Evolutionary conservation across 768 basidiomycete species (phyloP).

Genomic region (Xanthoconium purpureum): DNA sequence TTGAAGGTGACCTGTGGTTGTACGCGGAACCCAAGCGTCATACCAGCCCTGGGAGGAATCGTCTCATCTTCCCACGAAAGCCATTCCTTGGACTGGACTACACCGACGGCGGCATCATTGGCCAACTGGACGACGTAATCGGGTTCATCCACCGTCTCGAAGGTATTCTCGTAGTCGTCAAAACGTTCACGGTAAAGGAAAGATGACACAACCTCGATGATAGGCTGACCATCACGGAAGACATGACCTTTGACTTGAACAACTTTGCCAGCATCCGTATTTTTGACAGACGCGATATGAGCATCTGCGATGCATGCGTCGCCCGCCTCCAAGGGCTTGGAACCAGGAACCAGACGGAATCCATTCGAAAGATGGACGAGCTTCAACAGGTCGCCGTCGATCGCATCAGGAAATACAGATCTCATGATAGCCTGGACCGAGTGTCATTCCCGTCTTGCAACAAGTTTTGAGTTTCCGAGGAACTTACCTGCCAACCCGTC

Average conservation of each 20-base stretch:
- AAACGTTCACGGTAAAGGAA: constrained; percentile 98
- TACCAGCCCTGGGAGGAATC: constrained; percentile 73
- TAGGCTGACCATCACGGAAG: constrained; percentile 68
- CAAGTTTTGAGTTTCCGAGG: neutral
- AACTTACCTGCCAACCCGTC: constrained; percentile 93
- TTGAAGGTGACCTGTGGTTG: constrained; percentile 87
- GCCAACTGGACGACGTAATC: constrained; percentile 79
- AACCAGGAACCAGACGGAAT: constrained; percentile 83
- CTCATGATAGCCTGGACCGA: constrained; percentile 90
- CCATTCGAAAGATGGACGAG: constrained; percentile 97
- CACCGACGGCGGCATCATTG: constrained; percentile 80
- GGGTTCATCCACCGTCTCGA: constrained; percentile 86
- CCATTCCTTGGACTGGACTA: constrained; percentile 96
- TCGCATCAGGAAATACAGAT: constrained; percentile 87
- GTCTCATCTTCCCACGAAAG: constrained; percentile 90
- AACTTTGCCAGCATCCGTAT: constrained; percentile 87
- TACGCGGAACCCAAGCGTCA: constrained; percentile 84
- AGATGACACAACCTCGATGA: constrained; percentile 91
- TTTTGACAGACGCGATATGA: constrained; percentile 83
- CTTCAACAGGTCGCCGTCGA: constrained; percentile 93
- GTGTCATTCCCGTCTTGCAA: constrained; percentile 3
- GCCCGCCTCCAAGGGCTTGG: constrained; percentile 73
- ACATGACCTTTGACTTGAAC: constrained; percentile 89
- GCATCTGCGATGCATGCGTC: constrained; percentile 91
- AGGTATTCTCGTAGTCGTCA: constrained; percentile 92